phyloP scores from a whole-genome alignment of 768 basidiomycete species.

The Boletus subparvulus region DNA sequence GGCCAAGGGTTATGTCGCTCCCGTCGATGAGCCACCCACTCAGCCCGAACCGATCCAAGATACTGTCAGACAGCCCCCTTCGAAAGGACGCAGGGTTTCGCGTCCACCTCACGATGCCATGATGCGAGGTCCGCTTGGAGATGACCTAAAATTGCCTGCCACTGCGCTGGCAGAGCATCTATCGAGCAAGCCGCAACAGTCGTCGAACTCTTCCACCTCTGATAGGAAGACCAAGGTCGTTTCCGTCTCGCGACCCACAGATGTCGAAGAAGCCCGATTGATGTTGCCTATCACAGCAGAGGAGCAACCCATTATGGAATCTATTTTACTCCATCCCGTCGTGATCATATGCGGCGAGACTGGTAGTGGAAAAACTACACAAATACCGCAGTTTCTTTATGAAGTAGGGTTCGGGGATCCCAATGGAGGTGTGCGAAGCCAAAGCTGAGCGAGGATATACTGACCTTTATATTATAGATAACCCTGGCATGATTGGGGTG shows the following conservation, averaged over 20 bases:
- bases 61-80: constrained; percentile 9
- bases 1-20: constrained; percentile 40
- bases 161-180: constrained; percentile 60
- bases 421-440: constrained; percentile 61
- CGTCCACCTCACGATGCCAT: constrained; percentile 32
- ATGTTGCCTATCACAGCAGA: constrained; percentile 88
- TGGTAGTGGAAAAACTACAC: constrained; percentile 97
- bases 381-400: constrained; percentile 97
- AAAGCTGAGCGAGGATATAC: neutral
- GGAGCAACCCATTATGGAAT: constrained; percentile 93
- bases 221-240: constrained; percentile 43
- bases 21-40: constrained; percentile 13
- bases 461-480: constrained; percentile 53
- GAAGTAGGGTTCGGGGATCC: constrained; percentile 92
- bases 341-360: constrained; percentile 83
- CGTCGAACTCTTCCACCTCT: constrained; percentile 7
- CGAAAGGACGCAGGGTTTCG: constrained; percentile 51
- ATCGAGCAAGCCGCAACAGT: constrained; percentile 6
- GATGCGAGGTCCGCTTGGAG: constrained; percentile 81
- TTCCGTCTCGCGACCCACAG: constrained; percentile 59
- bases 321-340: constrained; percentile 81
- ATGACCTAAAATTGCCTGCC: constrained; percentile 61
- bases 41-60: constrained; percentile 10
- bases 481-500: constrained; percentile 96
- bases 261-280: constrained; percentile 74